Evolutionary conservation across 1,284 basidiomycete genomes (phyloP), one percentile per base, ranked within the genome.

Genomic region (Tilletia horrida): DNA sequence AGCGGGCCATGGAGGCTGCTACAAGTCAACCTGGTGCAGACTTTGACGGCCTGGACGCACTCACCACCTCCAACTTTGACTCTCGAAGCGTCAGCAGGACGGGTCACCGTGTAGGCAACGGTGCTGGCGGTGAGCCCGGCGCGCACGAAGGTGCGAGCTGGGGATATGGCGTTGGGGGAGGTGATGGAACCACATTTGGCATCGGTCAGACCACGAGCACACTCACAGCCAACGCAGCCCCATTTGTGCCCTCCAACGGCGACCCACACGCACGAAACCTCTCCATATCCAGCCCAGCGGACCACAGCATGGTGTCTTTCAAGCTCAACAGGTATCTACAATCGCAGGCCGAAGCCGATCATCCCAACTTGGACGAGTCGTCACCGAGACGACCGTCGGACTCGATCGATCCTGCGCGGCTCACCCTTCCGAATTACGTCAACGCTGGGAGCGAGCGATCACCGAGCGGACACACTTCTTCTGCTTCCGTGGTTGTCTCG

Each of bases 301-400:
- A 75, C 45, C 68, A 72, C 0, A 67, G 42, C 65, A 72, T 74
- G 71, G 68, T 75, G 35, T 69, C 67, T 8, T 71, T 69, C 68
- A 71, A 73, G 67, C 70, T 76, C 44, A 71, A 71, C n/a, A 67
- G 70, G 43, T 74, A 69, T 64, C 64, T 76, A n/a, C 70, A 75
- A 40, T 72, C 71, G 18, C 71, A 75, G 64, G 69, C 70, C 14
- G 9, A n/a, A 4, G 21, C 59, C 9, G 42, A 62, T 0, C 23
- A 63, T 6, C 65, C 44, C 44, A 27, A 44, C 23, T 62, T 4
- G n/a, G 59, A 62, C 3, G 27, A 61, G 18, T 29, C 18, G 8
- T 44, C 21, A 13, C 62, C 55, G 61, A 66, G 66, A 3, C 35
- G 45, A 21, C n/a, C 2, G 6, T 59, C 55, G 55, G 55, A 59